phyloP scores from a whole-genome alignment of 805 yeast genomes.

The Saturnispora dispora region DNA sequence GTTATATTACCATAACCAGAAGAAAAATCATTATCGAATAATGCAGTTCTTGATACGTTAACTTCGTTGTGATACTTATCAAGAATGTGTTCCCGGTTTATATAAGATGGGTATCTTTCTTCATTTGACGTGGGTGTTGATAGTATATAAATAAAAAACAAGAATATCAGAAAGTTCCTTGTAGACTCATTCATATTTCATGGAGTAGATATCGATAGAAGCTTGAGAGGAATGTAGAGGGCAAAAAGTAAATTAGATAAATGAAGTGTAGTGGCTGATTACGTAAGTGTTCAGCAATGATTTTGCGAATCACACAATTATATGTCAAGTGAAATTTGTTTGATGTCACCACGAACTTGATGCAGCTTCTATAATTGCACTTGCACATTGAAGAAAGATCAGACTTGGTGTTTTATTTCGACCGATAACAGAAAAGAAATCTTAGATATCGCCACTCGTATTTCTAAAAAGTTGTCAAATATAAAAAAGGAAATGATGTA shows the following conservation, averaged over 20 bases:
- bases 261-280: background rate
- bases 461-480: no score
- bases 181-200: conserved; percentile 20
- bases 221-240: background rate
- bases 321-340: no score
- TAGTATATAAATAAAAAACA: conserved; percentile 33
- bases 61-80: conserved; percentile 29
- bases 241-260: background rate
- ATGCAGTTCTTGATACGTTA: conserved; percentile 22
- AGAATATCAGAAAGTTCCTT: conserved; percentile 27
- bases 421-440: no score
- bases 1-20: conserved; percentile 63
- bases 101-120: conserved; percentile 20
- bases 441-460: no score
- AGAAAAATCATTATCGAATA: conserved; percentile 34
- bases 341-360: no score
- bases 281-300: background rate
- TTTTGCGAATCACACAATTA: background rate
- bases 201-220: background rate
- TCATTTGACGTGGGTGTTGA: conserved; percentile 32
- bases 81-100: conserved; percentile 22
- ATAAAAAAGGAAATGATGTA: background rate
- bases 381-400: no score
- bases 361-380: no score
- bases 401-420: no score